Base-by-base conservation (phyloP, 345 rosid genomes). In the Linum usitatissimum region DNA sequence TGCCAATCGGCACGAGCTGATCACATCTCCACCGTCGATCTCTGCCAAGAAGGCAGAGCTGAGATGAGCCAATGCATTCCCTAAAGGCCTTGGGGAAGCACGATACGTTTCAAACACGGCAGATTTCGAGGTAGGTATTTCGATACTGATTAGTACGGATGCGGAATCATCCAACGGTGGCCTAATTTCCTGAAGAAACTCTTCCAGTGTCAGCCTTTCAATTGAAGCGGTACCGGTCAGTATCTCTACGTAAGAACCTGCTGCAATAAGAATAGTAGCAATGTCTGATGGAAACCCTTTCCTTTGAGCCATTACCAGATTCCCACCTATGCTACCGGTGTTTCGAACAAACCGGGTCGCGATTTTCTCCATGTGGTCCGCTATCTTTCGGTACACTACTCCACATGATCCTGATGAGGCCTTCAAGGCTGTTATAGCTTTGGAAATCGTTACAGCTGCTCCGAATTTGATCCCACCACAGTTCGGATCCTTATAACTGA, bases 291-390 rank as follows among this genome's bases (percentile, higher is more conserved):
- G 97, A 72, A 87, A 92, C 57, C 70, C 69, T 19, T 75, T 71
- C 63, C 81, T 81, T 71, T 86, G 91, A 0, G 97, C 96, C 96
- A 89, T 82, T 67, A 87, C 84, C 70, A 92, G 20, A 69, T 89
- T 89, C 30, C 97, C 97, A 15, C 96, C 96, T 6, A 89, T 53
- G 75, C 86, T 87, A 53, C 80, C 94, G 9, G 83, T 77, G 66
- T 92, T 92, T 68, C 95, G 70, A 45, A 89, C 59, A 19, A 79
- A 80, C 60, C 48, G 72, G 20, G 83, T 21, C 30, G 83, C 94
- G 45, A 87, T 68, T 68, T 82, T 87, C 74, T 87, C 97, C 91
- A 92, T 77, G 66, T 87, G 94, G 57, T 42, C 66, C 2, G 85
- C 89, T 61, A 90, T 66, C 57, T 77, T 89, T 70, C 60, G 68